phyloP scores from a whole-genome alignment of 768 basidiomycete species.

The Lentinula sp. region DNA sequence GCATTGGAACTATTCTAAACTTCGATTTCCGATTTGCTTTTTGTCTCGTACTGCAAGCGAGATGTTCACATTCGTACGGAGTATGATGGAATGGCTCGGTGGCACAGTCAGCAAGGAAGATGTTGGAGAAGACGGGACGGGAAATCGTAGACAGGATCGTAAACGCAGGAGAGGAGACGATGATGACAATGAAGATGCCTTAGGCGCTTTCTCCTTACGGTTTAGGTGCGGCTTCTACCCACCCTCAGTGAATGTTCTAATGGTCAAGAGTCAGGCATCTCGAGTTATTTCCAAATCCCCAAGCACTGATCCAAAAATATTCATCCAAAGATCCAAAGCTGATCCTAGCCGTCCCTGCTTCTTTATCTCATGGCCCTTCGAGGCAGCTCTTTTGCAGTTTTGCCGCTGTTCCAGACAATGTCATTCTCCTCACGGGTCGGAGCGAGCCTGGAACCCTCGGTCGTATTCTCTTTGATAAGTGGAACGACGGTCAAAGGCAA shows the following conservation, averaged over 20 bases:
- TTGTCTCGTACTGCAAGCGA: constrained; percentile 86
- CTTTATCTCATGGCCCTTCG: constrained; percentile 89
- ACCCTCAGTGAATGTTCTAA: background rate
- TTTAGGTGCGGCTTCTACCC: constrained; percentile 64
- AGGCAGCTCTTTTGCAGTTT: constrained; percentile 83
- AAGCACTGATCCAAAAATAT: constrained; percentile 73
- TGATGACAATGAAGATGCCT: constrained; percentile 74
- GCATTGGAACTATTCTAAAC: constrained; percentile 89
- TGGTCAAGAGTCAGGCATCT: constrained; percentile 52
- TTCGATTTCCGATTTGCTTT: constrained; percentile 88
- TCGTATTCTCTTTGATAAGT: constrained; percentile 73
- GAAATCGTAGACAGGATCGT: constrained; percentile 43
- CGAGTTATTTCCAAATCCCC: constrained; percentile 86
- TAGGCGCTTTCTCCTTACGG: constrained; percentile 80
- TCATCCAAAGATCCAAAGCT: constrained; percentile 88
- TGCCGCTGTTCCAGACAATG: constrained; percentile 76
- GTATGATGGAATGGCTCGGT: constrained; percentile 99
- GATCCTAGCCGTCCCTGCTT: constrained; percentile 89
- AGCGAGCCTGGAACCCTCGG: constrained; percentile 79
- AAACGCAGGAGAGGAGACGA: constrained; percentile 55
- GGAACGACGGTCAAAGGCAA: constrained; percentile 78
- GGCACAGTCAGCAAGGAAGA: constrained; percentile 93
- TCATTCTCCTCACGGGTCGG: constrained; percentile 78
- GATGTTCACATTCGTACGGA: constrained; percentile 89
- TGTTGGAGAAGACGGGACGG: constrained; percentile 70